Base-by-base conservation (phyloP, 768 basidiomycete genomes). In the Amanita rimosa region DNA sequence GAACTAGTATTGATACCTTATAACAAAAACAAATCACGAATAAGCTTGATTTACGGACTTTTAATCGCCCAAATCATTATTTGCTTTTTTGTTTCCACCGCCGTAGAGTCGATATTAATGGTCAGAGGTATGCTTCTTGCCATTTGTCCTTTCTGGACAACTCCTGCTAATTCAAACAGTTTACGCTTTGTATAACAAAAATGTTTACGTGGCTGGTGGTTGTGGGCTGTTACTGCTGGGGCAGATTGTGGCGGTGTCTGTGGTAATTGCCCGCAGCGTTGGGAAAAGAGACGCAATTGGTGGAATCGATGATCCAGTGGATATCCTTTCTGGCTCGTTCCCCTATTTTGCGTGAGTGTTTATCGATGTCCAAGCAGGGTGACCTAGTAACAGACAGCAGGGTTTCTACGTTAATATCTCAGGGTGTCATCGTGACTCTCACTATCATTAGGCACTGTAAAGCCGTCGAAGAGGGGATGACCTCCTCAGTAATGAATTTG, bases 131-230 rank as follows among this genome's bases (percentile, higher is more conserved):
- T 26, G 48, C 16, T 9, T 13, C 1, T 14, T 39, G 21, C 6
- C 24, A n/a, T n/a, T 22, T 9, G n/a, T 14, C 31, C 6, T 16
- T 40, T 16, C 24, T 14, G 27, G 9, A 11, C 7, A 31, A 16
- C 29, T n/a, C n/a, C n/a, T 2, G 36, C 14, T n/a, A 3, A 40
- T 27, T 17, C 6, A 6, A 16, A 16, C 35, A 49, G 48, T 49
- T 17, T 49, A 49, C 17, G 48, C 48, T 8, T 19, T 49, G 19
- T 49, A 49, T 16, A 39, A 39, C 38, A 39, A 41, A 21, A 49
- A 41, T 26, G n/a, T 49, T 9, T 33, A 39, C 10, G 17, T 49
- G 9, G 48, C 40, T 11, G 13, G 16, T 11, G 38, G 22, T 11
- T 49, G 37, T 26, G 24, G 17, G n/a, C 4, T 29, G 19, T 40